Evolutionary conservation across 768 basidiomycete genomes (phyloP).

Genomic region (Lactarius tabidus): DNA sequence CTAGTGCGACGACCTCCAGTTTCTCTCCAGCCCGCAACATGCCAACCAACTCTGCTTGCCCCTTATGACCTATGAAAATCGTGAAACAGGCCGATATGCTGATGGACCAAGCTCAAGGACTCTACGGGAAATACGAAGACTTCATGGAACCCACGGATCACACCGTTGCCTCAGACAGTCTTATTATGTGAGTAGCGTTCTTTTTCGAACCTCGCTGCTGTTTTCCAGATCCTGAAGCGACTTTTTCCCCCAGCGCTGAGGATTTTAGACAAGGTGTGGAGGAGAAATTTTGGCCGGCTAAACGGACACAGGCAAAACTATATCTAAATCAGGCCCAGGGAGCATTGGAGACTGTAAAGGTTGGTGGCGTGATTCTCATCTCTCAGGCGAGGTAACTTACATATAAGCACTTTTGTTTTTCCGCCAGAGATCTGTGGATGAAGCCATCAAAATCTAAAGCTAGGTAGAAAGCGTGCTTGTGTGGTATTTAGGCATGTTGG

Average conservation of each 20-base stretch:
- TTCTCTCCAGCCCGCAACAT: not conserved
- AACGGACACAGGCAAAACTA: not conserved
- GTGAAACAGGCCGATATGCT: not conserved
- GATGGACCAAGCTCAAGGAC: not conserved
- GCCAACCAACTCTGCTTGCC: not conserved
- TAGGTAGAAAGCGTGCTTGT: not conserved
- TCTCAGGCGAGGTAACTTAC: not conserved
- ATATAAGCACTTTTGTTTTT: not conserved
- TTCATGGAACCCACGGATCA: not conserved
- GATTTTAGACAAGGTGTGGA: not conserved
- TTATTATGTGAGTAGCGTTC: not conserved
- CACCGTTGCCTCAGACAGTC: not conserved
- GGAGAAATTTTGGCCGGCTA: not conserved
- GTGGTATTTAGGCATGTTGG: not conserved
- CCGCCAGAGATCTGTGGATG: not conserved
- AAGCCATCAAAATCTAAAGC: not conserved
- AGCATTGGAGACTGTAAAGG: constrained; percentile 10
- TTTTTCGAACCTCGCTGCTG: not conserved
- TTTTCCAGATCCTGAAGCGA: not conserved
- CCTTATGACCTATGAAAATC: not conserved
- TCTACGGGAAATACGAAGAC: not conserved
- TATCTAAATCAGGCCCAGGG: constrained; percentile 2
- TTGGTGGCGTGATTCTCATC: not conserved
- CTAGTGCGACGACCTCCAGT: too few relatives aligned
- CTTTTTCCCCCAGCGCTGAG: not conserved